Conservation (phyloP, 441 rosid genomes). For the Breynia disticha region DNA sequence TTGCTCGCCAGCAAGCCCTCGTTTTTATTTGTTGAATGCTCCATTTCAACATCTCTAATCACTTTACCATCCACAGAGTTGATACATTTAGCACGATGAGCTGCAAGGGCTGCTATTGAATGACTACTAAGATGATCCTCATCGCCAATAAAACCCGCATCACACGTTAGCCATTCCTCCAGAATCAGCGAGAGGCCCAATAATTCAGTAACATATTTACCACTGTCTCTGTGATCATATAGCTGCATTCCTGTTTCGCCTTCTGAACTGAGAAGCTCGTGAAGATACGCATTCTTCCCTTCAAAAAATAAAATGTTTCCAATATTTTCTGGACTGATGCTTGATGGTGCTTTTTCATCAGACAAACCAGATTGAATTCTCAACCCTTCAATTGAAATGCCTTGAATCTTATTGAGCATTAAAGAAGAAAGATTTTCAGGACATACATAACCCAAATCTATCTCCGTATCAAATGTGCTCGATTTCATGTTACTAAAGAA, state of each 20-base stretch:
- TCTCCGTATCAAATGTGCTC: constrained; percentile 12
- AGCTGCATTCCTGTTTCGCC: constrained; percentile 15
- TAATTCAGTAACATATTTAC: constrained; percentile 29
- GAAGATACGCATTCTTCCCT: constrained; percentile 14
- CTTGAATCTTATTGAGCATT: constrained; percentile 44
- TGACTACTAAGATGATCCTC: constrained; percentile 26
- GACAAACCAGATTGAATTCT: constrained; percentile 64
- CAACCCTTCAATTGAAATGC: constrained; percentile 50
- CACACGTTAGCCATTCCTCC: constrained; percentile 62
- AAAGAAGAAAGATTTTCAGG: constrained; percentile 31
- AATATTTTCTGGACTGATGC: constrained; percentile 21
- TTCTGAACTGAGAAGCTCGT: constrained; percentile 19
- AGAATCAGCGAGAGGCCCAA: constrained; percentile 37
- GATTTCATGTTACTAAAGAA: constrained; percentile 6
- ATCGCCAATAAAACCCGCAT: constrained; percentile 22
- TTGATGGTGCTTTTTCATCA: constrained; percentile 46
- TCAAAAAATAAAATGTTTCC: constrained; percentile 13
- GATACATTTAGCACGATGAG: constrained; percentile 31
- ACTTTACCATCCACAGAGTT: constrained; percentile 16
- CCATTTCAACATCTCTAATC: constrained; percentile 13
- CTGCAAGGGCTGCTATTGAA: constrained; percentile 18
- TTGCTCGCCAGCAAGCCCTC: constrained; percentile 30
- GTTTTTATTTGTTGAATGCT: constrained; percentile 20
- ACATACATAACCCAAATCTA: constrained; percentile 22
- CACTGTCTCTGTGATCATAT: constrained; percentile 14